phyloP scores from a whole-genome alignment of 352 stramenopile species.

The Pilasporangium apinafurcum region DNA sequence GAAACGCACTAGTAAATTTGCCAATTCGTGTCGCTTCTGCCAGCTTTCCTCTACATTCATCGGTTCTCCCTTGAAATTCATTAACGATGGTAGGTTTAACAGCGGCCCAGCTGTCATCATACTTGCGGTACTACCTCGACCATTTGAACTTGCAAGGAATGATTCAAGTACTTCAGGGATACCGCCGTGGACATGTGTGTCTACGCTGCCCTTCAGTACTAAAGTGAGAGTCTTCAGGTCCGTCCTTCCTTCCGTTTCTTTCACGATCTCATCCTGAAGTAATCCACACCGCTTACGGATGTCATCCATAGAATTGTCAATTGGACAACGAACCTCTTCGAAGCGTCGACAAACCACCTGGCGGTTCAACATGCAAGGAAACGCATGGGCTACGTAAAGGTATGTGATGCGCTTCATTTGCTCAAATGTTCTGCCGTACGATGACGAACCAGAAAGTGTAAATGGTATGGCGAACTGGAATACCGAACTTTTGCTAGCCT shows the following conservation, averaged over 20 bases:
- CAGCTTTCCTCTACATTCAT: slow-evolving; percentile 26
- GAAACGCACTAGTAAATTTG: slow-evolving; percentile 53
- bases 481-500: background rate
- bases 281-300: slow-evolving; percentile 54
- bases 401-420: slow-evolving; percentile 68
- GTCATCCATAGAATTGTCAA: slow-evolving; percentile 76
- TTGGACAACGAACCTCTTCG: slow-evolving; percentile 51
- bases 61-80: slow-evolving; percentile 19
- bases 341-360: slow-evolving; percentile 28
- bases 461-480: slow-evolving; percentile 60
- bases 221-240: slow-evolving; percentile 75
- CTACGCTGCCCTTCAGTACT: slow-evolving; percentile 75
- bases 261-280: slow-evolving; percentile 48
- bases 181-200: slow-evolving; percentile 72
- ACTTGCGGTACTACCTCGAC: background rate
- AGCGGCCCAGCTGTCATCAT: background rate
- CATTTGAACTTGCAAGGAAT: slow-evolving; percentile 25
- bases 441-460: slow-evolving; percentile 16
- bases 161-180: slow-evolving; percentile 68
- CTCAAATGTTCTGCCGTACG: slow-evolving; percentile 59
- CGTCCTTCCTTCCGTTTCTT: slow-evolving; percentile 29
- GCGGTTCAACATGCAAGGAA: slow-evolving; percentile 44
- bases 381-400: slow-evolving; percentile 27
- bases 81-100: slow-evolving; percentile 4
- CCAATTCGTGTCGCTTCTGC: slow-evolving; percentile 35